Conservation (phyloP, 768 basidiomycete species). For the Amyloporia xantha region DNA sequence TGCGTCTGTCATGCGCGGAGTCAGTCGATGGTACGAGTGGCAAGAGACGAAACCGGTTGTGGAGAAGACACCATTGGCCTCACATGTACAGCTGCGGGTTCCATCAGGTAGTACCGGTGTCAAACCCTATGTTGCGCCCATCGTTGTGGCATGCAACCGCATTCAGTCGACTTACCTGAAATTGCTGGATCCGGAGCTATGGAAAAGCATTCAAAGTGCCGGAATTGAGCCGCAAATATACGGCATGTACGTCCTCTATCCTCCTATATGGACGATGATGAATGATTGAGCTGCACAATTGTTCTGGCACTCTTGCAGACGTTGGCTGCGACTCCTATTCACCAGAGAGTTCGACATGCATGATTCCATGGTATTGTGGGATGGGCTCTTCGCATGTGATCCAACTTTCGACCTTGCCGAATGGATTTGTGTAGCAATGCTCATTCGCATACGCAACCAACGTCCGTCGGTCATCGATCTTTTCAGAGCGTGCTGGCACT, state of each 20-base stretch:
- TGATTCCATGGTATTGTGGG: conserved; percentile 89
- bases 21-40: conserved; percentile 68
- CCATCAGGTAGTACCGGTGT: conserved; percentile 40
- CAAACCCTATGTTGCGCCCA: conserved; percentile 72
- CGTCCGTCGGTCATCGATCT: conserved; percentile 41
- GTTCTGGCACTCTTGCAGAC: conserved; percentile 37
- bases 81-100: conserved; percentile 38
- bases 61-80: conserved; percentile 33
- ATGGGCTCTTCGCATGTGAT: conserved; percentile 88
- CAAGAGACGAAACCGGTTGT: conserved; percentile 23
- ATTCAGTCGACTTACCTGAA: conserved; percentile 73
- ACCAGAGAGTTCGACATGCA: conserved; percentile 83
- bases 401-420: conserved; percentile 69
- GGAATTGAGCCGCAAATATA: conserved; percentile 96
- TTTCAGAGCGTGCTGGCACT: not conserved
- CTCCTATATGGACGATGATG: not conserved
- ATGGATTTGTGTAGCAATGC: conserved; percentile 92
- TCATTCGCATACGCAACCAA: conserved; percentile 87
- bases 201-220: conserved; percentile 64
- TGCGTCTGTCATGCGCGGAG: conserved; percentile 66
- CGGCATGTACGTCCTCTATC: conserved; percentile 63
- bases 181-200: conserved; percentile 73
- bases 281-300: conserved; percentile 4
- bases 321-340: conserved; percentile 91
- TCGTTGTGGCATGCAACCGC: conserved; percentile 74